A percentile compares a stretch with the other conserved stretches of the same genome.
phyloP scores from a whole-genome alignment of 352 stramenopile species.

The Peronosclerospora sorghi region DNA sequence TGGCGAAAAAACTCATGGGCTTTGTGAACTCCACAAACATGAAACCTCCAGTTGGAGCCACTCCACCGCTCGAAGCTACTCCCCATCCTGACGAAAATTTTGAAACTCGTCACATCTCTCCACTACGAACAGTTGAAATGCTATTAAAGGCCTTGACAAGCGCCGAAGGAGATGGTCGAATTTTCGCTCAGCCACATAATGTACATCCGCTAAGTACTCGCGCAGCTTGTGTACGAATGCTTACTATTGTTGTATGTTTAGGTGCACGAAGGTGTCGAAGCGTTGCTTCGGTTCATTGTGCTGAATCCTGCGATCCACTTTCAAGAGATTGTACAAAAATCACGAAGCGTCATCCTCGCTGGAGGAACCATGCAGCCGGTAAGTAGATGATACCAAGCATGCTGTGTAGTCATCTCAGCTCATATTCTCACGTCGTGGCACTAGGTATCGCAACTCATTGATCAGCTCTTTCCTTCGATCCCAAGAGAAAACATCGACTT shows the following conservation, averaged over 20 bases:
- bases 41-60: background rate
- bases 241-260: constrained; percentile 13
- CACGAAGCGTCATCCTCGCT: constrained; percentile 92
- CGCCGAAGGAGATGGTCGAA: constrained; percentile 51
- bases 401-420: background rate
- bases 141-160: constrained; percentile 72
- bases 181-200: constrained; percentile 52
- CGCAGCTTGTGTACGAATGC: background rate
- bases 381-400: constrained; percentile 2
- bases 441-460: constrained; percentile 88
- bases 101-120: constrained; percentile 74
- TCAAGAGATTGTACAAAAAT: constrained; percentile 89
- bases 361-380: constrained; percentile 97
- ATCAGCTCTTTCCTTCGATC: constrained; percentile 87
- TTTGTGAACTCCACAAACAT: constrained; percentile 47
- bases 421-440: background rate
- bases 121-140: constrained; percentile 58
- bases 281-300: constrained; percentile 89
- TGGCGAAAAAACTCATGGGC: constrained; percentile 78
- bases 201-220: constrained; percentile 18
- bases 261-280: constrained; percentile 37
- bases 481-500: constrained; percentile 74
- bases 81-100: constrained; percentile 34
- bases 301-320: constrained; percentile 93
- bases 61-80: background rate